A percentile compares a stretch with the other conserved stretches of the same genome.
Conservation (phyloP, 257 asterid species). For the Craterostigma plantagineum region DNA sequence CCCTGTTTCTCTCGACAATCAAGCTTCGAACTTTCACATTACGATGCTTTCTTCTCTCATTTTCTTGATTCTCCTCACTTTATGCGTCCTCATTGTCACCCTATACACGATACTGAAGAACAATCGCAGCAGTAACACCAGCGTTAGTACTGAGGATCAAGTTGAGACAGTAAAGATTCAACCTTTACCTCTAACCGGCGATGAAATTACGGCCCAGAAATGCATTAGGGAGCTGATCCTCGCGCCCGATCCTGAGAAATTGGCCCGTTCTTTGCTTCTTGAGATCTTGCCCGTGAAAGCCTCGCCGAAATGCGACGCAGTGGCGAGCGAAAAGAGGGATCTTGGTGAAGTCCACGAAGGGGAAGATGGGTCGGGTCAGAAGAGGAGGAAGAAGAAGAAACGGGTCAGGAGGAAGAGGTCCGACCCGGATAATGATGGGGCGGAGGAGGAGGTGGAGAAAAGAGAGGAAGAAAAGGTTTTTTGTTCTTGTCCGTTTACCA, state of each 20-base stretch:
- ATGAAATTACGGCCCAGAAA: conserved; percentile 8
- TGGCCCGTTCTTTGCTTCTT: conserved; percentile 28
- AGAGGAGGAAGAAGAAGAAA: conserved; percentile 51
- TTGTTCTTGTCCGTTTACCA: conserved; percentile 51
- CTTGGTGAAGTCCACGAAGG: conserved; percentile 19
- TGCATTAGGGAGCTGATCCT: conserved; percentile 9
- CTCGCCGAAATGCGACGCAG: conserved; percentile 24
- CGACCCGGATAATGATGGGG: conserved; percentile 21
- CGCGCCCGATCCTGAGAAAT: conserved; percentile 20
- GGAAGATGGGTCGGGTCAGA: conserved; percentile 22
- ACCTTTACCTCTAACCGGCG: conserved; percentile 18
- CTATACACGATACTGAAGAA: conserved; percentile 18
- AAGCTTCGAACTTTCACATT: conserved; percentile 11
- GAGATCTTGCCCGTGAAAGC: conserved; percentile 51
- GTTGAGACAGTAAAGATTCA: conserved; percentile 13
- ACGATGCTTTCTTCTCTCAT: conserved; percentile 14
- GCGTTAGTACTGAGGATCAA: conserved; percentile 1
- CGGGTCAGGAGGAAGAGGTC: conserved; percentile 44
- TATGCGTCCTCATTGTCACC: conserved; percentile 24
- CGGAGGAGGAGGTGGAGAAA: conserved; percentile 16
- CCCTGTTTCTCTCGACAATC: conserved; percentile 4
- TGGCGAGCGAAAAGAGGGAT: conserved; percentile 13
- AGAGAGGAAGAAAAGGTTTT: conserved; percentile 38
- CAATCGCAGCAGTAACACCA: conserved; percentile 7
- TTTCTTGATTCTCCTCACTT: conserved; percentile 19